Evolutionary conservation across 2,329 filamentous ascomycete genomes (phyloP).

Genomic region (Epichloe festucae): DNA sequence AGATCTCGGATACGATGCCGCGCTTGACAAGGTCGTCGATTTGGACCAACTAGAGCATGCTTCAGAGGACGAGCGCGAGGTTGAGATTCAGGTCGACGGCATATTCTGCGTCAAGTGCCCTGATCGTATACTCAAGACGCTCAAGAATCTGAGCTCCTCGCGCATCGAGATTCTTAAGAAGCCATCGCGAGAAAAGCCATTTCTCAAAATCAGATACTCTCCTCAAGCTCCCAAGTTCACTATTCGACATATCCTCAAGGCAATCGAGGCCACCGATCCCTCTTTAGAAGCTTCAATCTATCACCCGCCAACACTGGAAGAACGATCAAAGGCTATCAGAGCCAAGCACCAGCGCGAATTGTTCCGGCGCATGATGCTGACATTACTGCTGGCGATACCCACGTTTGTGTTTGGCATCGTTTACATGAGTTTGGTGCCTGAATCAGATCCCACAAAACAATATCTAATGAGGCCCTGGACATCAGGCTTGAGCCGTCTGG

Average conservation of each 20-base stretch:
- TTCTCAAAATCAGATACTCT: constrained; percentile 57
- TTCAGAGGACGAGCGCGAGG: constrained; percentile 32
- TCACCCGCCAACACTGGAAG: constrained; percentile 72
- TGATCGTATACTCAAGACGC: constrained; percentile 37
- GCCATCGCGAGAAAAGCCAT: constrained; percentile 48
- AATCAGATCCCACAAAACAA: constrained; percentile 39
- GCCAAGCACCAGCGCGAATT: constrained; percentile 55
- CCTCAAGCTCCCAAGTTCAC: constrained; percentile 59
- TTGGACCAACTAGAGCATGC: constrained; percentile 28
- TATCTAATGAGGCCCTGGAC: constrained; percentile 61
- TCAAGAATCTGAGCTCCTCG: constrained; percentile 38
- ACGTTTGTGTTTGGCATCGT: constrained; percentile 81
- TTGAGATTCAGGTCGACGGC: constrained; percentile 55
- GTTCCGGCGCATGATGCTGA: constrained; percentile 56
- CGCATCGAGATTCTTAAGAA: constrained; percentile 39
- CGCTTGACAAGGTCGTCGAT: constrained; percentile 37
- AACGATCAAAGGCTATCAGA: constrained; percentile 63
- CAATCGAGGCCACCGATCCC: constrained; percentile 53
- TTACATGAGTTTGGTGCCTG: constrained; percentile 71
- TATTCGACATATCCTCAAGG: constrained; percentile 57
- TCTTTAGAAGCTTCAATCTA: constrained; percentile 58
- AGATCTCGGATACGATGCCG: constrained; percentile 53
- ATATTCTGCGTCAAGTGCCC: constrained; percentile 67
- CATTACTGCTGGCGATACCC: constrained; percentile 59
- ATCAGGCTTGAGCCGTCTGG: constrained; percentile 60